Conservation (phyloP, 176 grass and related monocot genomes). For the Musa acuminata region DNA sequence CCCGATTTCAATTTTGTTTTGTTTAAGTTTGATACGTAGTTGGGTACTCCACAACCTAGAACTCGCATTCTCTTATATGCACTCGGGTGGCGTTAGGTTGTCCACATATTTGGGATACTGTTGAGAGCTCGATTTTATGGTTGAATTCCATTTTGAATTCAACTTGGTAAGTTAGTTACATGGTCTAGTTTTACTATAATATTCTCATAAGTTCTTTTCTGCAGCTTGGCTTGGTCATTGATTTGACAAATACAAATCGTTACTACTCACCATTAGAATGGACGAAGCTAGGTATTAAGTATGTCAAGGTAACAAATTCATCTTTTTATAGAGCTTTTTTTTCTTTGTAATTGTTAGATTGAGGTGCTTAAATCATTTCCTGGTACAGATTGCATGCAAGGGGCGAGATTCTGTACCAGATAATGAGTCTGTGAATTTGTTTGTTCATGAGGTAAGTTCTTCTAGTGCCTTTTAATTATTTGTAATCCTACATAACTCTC, state of each 20-base stretch:
- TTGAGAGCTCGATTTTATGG: neutral
- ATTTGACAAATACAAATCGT: conserved; percentile 91
- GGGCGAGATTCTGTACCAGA: conserved; percentile 94
- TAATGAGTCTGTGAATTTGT: conserved; percentile 74
- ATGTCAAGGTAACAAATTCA: conserved; percentile 68
- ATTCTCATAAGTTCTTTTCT: conserved; percentile 16
- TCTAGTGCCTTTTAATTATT: neutral
- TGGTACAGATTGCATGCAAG: conserved; percentile 75
- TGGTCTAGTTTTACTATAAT: no score
- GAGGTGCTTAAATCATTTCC: neutral
- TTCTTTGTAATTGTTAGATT: neutral
- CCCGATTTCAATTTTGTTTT: no score
- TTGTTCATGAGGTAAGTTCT: conserved; percentile 67
- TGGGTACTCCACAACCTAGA: no score
- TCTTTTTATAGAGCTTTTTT: neutral
- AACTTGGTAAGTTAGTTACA: neutral
- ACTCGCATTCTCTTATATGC: no score
- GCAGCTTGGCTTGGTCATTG: conserved; percentile 92
- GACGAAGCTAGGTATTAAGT: conserved; percentile 81
- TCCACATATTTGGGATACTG: no score
- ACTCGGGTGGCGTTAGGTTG: no score
- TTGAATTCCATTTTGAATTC: conserved; percentile 1
- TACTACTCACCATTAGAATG: conserved; percentile 77
- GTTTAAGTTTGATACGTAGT: no score
- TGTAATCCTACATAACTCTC: neutral